phyloP scores from a whole-genome alignment of 1,284 basidiomycete species.

The Bjerkandera adusta region DNA sequence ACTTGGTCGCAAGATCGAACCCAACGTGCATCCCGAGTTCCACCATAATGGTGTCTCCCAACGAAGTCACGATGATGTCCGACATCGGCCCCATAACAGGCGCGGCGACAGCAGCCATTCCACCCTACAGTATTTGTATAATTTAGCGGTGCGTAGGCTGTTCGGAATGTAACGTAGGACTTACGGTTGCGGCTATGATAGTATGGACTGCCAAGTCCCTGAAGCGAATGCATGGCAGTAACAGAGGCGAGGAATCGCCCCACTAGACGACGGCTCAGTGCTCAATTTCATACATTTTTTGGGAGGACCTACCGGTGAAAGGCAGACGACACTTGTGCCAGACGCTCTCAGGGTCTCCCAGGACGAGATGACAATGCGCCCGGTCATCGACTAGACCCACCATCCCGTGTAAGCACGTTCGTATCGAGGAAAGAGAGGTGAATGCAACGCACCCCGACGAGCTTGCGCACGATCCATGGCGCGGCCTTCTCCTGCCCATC shows the following conservation, averaged over 20 bases:
- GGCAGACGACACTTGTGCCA: slow-evolving; percentile 57
- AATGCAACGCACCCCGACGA: slow-evolving; percentile 50
- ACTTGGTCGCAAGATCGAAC: slow-evolving; percentile 48
- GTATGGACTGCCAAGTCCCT: slow-evolving; percentile 61
- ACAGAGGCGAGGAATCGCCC: slow-evolving; percentile 62
- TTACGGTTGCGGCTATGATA: slow-evolving; percentile 57
- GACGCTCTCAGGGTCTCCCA: slow-evolving; percentile 60
- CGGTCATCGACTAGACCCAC: slow-evolving; percentile 53
- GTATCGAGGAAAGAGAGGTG: background rate
- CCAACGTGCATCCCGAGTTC: slow-evolving; percentile 53
- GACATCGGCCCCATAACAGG: slow-evolving; percentile 55
- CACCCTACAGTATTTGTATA: slow-evolving; percentile 38
- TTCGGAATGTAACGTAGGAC: slow-evolving; percentile 18
- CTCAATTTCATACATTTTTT: background rate
- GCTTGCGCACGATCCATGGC: slow-evolving; percentile 63
- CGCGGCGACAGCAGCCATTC: slow-evolving; percentile 54
- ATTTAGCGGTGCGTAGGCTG: background rate
- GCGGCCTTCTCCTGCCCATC: slow-evolving; percentile 54
- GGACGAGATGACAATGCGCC: slow-evolving; percentile 63
- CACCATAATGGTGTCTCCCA: slow-evolving; percentile 56
- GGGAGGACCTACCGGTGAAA: slow-evolving; percentile 53
- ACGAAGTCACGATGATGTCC: slow-evolving; percentile 45
- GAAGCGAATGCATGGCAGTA: slow-evolving; percentile 66
- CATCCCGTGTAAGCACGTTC: no score
- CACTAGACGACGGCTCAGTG: slow-evolving; percentile 37